Evolutionary conservation across 306 rosid genomes (phyloP), one percentile per base, ranked within the genome.

Genomic region (Citrullus amarus): DNA sequence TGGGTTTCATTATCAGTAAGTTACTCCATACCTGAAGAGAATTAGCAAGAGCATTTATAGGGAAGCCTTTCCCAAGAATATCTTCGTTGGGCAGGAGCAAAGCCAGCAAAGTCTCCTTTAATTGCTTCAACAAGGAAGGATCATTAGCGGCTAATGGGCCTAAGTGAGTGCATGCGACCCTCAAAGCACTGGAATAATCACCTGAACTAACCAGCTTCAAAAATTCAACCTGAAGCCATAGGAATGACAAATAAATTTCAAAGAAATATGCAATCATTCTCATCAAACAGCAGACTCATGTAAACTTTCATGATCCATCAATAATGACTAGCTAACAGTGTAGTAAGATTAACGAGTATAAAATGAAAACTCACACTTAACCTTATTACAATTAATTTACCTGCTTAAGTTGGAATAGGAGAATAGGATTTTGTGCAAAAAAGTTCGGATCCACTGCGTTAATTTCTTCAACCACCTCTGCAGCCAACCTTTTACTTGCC

Each of bases 371-470:
- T 15, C 58, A 46, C n/a, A 16, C 58, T 7, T 9, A 9, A 60
- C 58, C 41, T 43, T 14, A 38, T 59, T 44, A 58, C 28, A 60
- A 51, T 38, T 77, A 51, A 85, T 78, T 82, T 67, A 90, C 97
- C 92, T 96, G 99, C 89, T 92, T 92, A 72, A 96, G 96, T 85
- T 96, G 96, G 87, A 96, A 96, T 72, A 96, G 89, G 76, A 96
- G 84, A 83, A 84, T 86, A 63, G 92, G 86, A 81, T 92, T 92
- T 82, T 91, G 96, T 48, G 71, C 83, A 69, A 96, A 96, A 88
- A 92, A 90, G 51, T 87, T 86, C 13, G 93, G 90, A 84, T 91
- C 99, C 55, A 96, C 63, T 57, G 87, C 83, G 77, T 86, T 88
- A 79, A 91, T 93, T 86, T 88, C 96, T 74, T 91, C 93, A 58